Base-by-base conservation (phyloP, 106 monocot genomes). In the Acorus calamus region DNA sequence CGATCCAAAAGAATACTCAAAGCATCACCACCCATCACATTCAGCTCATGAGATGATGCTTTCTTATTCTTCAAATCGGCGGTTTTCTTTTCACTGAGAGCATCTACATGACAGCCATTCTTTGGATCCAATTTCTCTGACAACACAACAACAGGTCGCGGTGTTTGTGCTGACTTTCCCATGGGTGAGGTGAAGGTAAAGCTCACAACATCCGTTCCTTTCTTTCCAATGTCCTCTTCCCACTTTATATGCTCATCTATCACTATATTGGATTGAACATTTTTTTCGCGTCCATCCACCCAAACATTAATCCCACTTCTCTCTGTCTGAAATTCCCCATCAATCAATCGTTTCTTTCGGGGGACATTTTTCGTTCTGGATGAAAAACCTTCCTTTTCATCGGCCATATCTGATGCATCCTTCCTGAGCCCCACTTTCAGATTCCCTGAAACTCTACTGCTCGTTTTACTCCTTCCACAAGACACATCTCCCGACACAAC, bases 1-100 rank as follows among this genome's bases (percentile, higher is more conserved):
- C 79, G 84, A 49, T 96, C 96, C 59, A 96, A 81, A 58, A 88
- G 82, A 54, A 82, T 50, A 61, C 85, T 77, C 71, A 91, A 66
- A 58, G 77, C 76, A 85, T 91, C 87, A 58, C 90, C 90, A 70
- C 69, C 68, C 53, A 89, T 73, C 44, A 53, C 53, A 79, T 75
- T 76, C 55, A 74, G 50, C 7, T 73, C 75, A 44, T 10, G 53
- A 52, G 77, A 75, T 52, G 73, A 43, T 46, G 55, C 2, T n/a
- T 69, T 56, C 56, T 73, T 66, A 6, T 58, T 48, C 8, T 56
- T 74, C 11, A 60, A 14, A 54, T 57, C 14, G 14, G 47, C 48
- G 12, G n/a, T 61, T 53, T 57, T 73, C 42, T 45, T 69, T 52
- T 57, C 68, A 57, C 52, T 55, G 57, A 54, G 11, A 62, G 62